These are phyloP conservation scores for Vaccinium vitisidaea DNA, from an alignment of 148 eudicot genomes.

Conservation along the genomic window DNA sequence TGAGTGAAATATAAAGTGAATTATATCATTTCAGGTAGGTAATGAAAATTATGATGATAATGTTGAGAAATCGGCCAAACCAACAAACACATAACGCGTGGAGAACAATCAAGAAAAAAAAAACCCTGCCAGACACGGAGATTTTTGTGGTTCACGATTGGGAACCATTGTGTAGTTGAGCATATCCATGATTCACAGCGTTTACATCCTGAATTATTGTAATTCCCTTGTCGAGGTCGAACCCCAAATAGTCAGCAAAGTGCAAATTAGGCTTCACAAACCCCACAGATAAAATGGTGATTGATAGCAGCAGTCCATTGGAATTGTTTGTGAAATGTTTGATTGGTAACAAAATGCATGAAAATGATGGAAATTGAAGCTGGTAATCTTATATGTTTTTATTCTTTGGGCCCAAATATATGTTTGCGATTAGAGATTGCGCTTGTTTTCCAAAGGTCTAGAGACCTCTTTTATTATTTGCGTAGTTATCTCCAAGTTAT, in stretches of 20 bases:
- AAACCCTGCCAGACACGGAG: neutral
- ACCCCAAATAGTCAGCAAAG: neutral
- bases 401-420: neutral
- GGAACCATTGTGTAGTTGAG: neutral
- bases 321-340: neutral
- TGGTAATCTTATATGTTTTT: neutral
- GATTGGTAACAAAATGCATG: slow-evolving; percentile 1
- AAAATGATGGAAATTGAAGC: neutral
- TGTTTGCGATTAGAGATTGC: slow-evolving; percentile 7
- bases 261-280: neutral
- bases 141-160: neutral
- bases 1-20: neutral
- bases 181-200: neutral
- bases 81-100: neutral
- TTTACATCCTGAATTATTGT: neutral
- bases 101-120: neutral
- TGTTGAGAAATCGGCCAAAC: neutral
- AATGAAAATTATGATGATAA: neutral
- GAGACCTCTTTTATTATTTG: neutral
- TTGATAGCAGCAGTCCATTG: no score
- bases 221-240: neutral
- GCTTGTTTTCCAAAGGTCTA: neutral
- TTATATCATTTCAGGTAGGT: neutral
- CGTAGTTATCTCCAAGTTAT: neutral
- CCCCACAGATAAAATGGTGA: neutral